Base-by-base conservation (phyloP, 163 green algal species). In the Scenedesmus sp. region DNA sequence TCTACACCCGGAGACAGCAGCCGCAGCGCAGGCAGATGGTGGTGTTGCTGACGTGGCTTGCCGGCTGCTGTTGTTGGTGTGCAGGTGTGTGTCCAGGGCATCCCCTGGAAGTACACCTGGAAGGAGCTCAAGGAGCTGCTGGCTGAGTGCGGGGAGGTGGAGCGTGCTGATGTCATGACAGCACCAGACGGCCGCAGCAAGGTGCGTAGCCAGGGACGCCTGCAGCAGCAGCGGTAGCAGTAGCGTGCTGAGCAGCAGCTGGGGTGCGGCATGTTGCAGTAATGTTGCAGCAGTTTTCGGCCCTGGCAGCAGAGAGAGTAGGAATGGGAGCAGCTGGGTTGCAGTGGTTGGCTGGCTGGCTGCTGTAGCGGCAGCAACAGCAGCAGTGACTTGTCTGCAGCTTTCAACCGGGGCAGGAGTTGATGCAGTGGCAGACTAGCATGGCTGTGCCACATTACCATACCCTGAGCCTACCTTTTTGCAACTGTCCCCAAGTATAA, bases 41-140 rank as follows among this genome's bases (percentile, higher is more conserved):
- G n/a, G n/a, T n/a, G n/a, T 56, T 56, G 13, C 49, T 56, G 49
- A 56, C 56, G n/a, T 76, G 65, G 2, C 40, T 20, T 76, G 30
- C 3, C 53, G 18, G 16, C 53, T 68, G 15, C 24, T 30, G 15
- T 40, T 76, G 30, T 40, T 72, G 22, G 7, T 40, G 7, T 76
- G 46, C 85, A 95, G 97, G 92, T 99, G n/a, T 97, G 99, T 81
- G 96, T 99, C 35, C 97, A 99, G 88, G 97, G 97, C 92, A 96
- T 99, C 53, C 97, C 97, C 56, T 99, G 96, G 96, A 94, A 93
- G 73, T 98, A 97, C 93, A 98, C 94, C 26, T 96, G 95, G 93
- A 89, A 96, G 70, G 95, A 99, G 89, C 95, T 99, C 30, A 95
- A 96, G 91, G 94, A 97, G 35, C 94, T 99, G 91, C 97, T 99